phyloP scores from a whole-genome alignment of 495 filamentous ascomycete species.

The Beverwykella pulmonaria region DNA sequence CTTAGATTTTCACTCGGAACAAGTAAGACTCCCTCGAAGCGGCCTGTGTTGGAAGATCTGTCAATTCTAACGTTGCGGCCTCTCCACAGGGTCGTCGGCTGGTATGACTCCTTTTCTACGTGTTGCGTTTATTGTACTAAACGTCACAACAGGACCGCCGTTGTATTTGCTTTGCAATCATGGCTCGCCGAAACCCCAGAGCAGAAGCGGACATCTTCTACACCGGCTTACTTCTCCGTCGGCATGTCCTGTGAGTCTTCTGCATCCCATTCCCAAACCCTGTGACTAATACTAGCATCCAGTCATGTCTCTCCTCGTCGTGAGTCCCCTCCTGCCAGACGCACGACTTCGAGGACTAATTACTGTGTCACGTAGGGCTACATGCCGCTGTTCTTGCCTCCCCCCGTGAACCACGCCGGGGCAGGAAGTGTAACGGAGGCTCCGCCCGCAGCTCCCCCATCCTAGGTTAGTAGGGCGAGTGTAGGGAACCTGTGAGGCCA shows the following conservation, averaged over 20 bases:
- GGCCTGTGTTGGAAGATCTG: neutral
- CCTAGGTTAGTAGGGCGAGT: conserved; percentile 10
- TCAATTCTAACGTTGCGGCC: conserved; percentile 6
- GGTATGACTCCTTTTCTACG: conserved; percentile 54
- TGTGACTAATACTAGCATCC: conserved; percentile 35
- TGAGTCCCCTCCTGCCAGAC: conserved; percentile 45
- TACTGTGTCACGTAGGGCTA: conserved; percentile 60
- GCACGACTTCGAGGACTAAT: neutral
- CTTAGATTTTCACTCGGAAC: conserved; percentile 84
- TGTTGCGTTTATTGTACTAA: conserved; percentile 18
- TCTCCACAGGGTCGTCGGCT: conserved; percentile 68
- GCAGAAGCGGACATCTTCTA: conserved; percentile 63
- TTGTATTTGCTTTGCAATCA: conserved; percentile 79
- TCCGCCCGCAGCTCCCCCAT: conserved; percentile 50
- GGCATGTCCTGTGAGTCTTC: conserved; percentile 75
- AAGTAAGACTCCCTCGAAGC: conserved; percentile 57
- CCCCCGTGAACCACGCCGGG: conserved; percentile 44
- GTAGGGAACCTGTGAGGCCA: too few relatives aligned
- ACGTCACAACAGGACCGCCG: conserved; percentile 64
- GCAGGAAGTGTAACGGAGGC: conserved; percentile 51
- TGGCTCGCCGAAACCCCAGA: conserved; percentile 87
- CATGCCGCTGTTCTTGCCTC: conserved; percentile 79
- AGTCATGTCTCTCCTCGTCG: conserved; percentile 80
- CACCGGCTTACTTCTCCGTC: conserved; percentile 82
- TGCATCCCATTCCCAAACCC: conserved; percentile 6